These are phyloP conservation scores for Russula abietina DNA, from an alignment of 768 basidiomycete species.

Conservation along the genomic window DNA sequence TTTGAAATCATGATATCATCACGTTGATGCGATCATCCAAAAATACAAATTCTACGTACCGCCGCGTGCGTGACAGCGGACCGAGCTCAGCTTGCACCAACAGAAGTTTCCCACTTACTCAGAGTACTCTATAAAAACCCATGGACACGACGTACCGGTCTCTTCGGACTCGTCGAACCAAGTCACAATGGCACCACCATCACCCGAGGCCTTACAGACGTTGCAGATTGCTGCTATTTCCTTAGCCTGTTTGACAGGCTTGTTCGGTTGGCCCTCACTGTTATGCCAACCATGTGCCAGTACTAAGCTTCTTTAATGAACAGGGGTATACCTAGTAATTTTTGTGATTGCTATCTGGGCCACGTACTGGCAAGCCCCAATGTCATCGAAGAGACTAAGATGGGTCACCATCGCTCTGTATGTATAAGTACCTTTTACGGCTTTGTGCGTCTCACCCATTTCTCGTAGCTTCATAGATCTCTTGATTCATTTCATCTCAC, in stretches of 20 bases:
- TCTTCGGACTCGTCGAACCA: not conserved
- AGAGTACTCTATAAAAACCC: not conserved
- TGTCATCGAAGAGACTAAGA: conserved; percentile 19
- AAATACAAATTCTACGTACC: not conserved
- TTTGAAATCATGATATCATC: too few species aligned
- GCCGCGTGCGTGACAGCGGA: not conserved
- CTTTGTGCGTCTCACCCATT: conserved; percentile 26
- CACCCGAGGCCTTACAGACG: conserved; percentile 10
- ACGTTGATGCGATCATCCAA: not conserved
- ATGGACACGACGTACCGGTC: not conserved
- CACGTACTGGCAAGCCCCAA: conserved; percentile 9
- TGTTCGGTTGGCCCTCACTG: conserved; percentile 20
- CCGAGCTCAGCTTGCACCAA: not conserved
- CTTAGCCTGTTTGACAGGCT: conserved; percentile 19
- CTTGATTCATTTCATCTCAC: conserved; percentile 25
- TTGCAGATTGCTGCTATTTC: conserved; percentile 22
- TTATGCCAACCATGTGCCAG: not conserved
- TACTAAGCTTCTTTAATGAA: not conserved
- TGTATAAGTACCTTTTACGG: not conserved
- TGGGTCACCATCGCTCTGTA: conserved; percentile 26
- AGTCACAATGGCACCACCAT: not conserved
- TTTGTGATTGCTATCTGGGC: conserved; percentile 27
- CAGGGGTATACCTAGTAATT: conserved; percentile 27
- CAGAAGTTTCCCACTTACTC: not conserved
- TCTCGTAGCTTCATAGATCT: conserved; percentile 25